Evolutionary conservation across 1,139 yeast species (phyloP), one percentile per base, ranked within the genome.

Genomic region (Zygosaccharomyces pseudobailii): DNA sequence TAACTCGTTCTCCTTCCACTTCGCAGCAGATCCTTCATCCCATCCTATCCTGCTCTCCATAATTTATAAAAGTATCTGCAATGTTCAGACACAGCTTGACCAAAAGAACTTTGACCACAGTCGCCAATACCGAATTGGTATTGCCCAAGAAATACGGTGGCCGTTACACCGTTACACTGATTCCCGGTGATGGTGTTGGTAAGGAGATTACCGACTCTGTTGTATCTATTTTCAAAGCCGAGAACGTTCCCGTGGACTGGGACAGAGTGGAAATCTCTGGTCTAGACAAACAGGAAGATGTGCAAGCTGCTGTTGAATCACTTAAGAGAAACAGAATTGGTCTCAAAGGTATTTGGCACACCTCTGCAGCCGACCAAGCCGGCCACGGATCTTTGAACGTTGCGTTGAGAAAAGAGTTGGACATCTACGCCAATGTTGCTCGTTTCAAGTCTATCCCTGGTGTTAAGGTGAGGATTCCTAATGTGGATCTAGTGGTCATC

Each of bases 101-200:
- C 43, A 66, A 59, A 53, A 67, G 71, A 64, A 42, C 65, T n/a
- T 54, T 69, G 40, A 71, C 72, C 42, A 59, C 72, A 5, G 43
- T 56, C 7, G 56, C 64, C 71, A 27, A 79, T 54, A 74, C 82
- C 49, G 87, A 82, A 66, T 67, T 81, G 53, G 79, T 79, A 54
- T 75, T 84, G 63, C 95, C 96, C 64, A 87, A 87, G 77, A 87
- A 88, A 74, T 89, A 88, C 73, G 97, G 97, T 61, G 96, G 96
- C 55, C 84, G 84, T 69, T 90, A 80, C 78, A 85, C 90, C 49
- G 95, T 89, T 50, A 89, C 97, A 48, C 78, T 92, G 69, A 85
- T 92, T 63, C 97, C 97, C 55, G 82, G 83, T 63, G 98, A 92
- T 69, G 98, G 98, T 80, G 85, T 90, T 57, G 98, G 98, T 71